A percentile compares a stretch with the other conserved stretches of the same genome.
Conservation (phyloP, 2,329 filamentous ascomycete species). For the Paracoccidioides brasiliensis region DNA sequence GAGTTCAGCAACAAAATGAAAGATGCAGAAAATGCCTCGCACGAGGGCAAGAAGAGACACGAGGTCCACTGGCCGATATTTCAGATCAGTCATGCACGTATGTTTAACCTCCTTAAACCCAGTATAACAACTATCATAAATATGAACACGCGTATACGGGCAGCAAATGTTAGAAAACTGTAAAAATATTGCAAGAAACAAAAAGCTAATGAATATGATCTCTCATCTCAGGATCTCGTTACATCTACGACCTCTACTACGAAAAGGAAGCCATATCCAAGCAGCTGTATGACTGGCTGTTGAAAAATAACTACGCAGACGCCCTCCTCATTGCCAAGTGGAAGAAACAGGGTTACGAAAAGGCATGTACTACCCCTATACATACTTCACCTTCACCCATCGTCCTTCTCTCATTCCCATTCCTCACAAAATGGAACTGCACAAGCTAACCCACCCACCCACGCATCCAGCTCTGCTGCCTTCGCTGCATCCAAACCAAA, state of each 20-base stretch:
- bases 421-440: neutral
- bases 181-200: neutral
- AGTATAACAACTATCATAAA: too few relatives aligned
- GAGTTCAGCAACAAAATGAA: constrained; percentile 58
- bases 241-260: constrained; percentile 97
- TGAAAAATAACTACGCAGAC: constrained; percentile 96
- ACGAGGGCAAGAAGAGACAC: constrained; percentile 68
- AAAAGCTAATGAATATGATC: neutral
- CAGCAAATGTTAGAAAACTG: too few relatives aligned
- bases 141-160: neutral
- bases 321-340: constrained; percentile 94
- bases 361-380: constrained; percentile 42
- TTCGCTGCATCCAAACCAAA: constrained; percentile 96
- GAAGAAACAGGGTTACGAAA: constrained; percentile 99
- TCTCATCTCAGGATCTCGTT: constrained; percentile 47
- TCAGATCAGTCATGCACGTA: constrained; percentile 87
- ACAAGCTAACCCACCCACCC: neutral
- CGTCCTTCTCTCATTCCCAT: too few relatives aligned
- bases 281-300: constrained; percentile 82
- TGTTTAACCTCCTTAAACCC: constrained; percentile 14
- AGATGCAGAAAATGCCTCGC: constrained; percentile 75
- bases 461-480: constrained; percentile 61
- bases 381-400: neutral
- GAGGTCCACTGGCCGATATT: constrained; percentile 96
- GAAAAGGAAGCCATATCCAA: constrained; percentile 92